Evolutionary conservation across 2,329 filamentous ascomycete genomes (phyloP).

Genomic region (Podosphaera xanthii): DNA sequence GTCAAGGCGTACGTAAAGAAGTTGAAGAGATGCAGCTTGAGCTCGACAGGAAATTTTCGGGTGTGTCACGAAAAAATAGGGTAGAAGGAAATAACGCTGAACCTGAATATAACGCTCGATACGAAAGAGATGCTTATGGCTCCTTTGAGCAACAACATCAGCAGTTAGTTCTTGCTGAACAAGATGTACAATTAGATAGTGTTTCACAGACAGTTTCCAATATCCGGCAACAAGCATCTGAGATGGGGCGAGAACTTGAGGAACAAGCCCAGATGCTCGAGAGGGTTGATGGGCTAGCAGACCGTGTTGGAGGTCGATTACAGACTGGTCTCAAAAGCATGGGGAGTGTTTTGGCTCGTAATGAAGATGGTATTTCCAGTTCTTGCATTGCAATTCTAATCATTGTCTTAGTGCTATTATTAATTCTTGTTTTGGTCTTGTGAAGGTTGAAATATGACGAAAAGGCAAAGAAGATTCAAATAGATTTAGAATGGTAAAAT

Average conservation of each 20-base stretch:
- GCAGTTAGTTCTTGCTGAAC: conserved; percentile 75
- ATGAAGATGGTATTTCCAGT: conserved; percentile 71
- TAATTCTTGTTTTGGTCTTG: conserved; percentile 52
- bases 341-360: conserved; percentile 60
- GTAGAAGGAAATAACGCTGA: conserved; percentile 16
- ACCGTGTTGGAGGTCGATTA: conserved; percentile 68
- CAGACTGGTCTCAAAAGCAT: conserved; percentile 74
- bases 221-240: conserved; percentile 69
- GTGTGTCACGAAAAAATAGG: conserved; percentile 25
- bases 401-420: conserved; percentile 62
- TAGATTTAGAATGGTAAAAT: not conserved
- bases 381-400: conserved; percentile 84
- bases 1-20: conserved; percentile 75
- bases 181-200: conserved; percentile 78
- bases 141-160: conserved; percentile 84
- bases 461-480: not conserved
- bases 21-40: conserved; percentile 76
- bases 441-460: conserved; percentile 13
- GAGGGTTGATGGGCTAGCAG: conserved; percentile 61
- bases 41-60: conserved; percentile 23
- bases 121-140: conserved; percentile 26
- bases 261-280: conserved; percentile 82
- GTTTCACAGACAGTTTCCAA: conserved; percentile 89
- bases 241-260: conserved; percentile 90
- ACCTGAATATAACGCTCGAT: not conserved